These are phyloP conservation scores for Aspergillus nidulans DNA, from an alignment of 495 filamentous ascomycete species.

Conservation along the genomic window DNA sequence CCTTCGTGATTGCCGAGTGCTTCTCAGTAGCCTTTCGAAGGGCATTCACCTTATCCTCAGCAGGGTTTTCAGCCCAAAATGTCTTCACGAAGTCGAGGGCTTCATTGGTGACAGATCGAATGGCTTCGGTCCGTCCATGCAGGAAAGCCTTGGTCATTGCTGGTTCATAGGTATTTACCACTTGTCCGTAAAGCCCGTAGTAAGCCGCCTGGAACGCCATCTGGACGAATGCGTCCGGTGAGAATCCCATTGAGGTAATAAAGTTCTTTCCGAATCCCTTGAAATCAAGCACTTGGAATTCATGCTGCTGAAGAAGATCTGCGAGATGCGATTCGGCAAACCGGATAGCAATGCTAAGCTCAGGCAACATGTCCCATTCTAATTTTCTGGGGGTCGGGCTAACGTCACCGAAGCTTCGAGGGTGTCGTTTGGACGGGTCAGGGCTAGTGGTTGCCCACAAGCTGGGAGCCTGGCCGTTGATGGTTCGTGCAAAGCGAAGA, in stretches of 20 bases:
- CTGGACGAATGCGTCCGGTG: conserved; percentile 95
- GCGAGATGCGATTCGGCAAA: conserved; percentile 95
- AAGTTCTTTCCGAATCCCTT: conserved; percentile 90
- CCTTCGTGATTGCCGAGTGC: conserved; percentile 74
- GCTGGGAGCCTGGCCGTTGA: conserved; percentile 89
- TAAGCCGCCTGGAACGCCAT: conserved; percentile 99
- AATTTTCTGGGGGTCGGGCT: conserved; percentile 92
- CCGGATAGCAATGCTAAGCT: conserved; percentile 82
- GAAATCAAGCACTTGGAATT: conserved; percentile 92
- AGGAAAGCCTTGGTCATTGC: conserved; percentile 96
- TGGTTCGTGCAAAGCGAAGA: conserved; percentile 88
- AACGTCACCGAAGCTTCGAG: conserved; percentile 89
- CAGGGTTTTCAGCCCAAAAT: conserved; percentile 90
- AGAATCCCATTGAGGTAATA: conserved; percentile 95
- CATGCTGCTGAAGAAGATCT: conserved; percentile 93
- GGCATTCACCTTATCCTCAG: conserved; percentile 76
- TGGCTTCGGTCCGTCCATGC: conserved; percentile 91
- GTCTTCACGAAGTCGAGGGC: conserved; percentile 81
- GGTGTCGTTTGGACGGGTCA: conserved; percentile 91
- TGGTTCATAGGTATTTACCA: conserved; percentile 95
- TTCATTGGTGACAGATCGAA: conserved; percentile 79
- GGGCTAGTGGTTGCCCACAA: conserved; percentile 89
- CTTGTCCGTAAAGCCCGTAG: conserved; percentile 90
- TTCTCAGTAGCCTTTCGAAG: conserved; percentile 77
- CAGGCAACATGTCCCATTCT: conserved; percentile 96